These are phyloP conservation scores for Sarcodon aspratus DNA, from an alignment of 768 basidiomycete genomes.

Conservation along the genomic window DNA sequence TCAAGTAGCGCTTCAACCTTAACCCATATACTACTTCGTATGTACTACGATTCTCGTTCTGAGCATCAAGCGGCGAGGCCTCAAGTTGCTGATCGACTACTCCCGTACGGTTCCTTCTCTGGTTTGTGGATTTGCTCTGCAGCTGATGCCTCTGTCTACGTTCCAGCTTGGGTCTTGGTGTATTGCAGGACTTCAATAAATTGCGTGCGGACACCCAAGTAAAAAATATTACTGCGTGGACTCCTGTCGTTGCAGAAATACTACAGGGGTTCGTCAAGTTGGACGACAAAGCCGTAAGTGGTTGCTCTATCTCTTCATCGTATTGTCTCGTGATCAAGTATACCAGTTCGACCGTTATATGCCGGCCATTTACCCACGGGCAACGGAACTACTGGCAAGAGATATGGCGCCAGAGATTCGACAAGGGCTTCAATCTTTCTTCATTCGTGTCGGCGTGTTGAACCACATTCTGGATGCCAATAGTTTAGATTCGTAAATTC, in stretches of 20 bases:
- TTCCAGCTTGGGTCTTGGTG: slow-evolving; percentile 72
- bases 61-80: slow-evolving; percentile 80
- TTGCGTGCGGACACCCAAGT: slow-evolving; percentile 83
- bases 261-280: slow-evolving; percentile 83
- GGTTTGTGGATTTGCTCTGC: background rate
- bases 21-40: slow-evolving; percentile 81
- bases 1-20: slow-evolving; percentile 93
- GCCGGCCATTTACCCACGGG: slow-evolving; percentile 83
- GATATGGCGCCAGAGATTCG: slow-evolving; percentile 82
- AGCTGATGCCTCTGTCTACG: background rate
- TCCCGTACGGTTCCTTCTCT: slow-evolving; percentile 41
- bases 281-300: slow-evolving; percentile 81
- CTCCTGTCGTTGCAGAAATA: slow-evolving; percentile 96
- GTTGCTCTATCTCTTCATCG: background rate
- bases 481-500: slow-evolving; percentile 8
- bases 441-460: slow-evolving; percentile 65
- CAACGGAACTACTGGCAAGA: slow-evolving; percentile 72
- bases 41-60: slow-evolving; percentile 88
- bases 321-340: background rate
- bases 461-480: slow-evolving; percentile 59
- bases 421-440: slow-evolving; percentile 65
- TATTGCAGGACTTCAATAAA: slow-evolving; percentile 85
- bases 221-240: slow-evolving; percentile 96
- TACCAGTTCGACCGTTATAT: slow-evolving; percentile 81
- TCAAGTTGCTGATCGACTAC: slow-evolving; percentile 62